phyloP scores from a whole-genome alignment of 1,284 basidiomycete genomes.

The Porogramme epimiltina region DNA sequence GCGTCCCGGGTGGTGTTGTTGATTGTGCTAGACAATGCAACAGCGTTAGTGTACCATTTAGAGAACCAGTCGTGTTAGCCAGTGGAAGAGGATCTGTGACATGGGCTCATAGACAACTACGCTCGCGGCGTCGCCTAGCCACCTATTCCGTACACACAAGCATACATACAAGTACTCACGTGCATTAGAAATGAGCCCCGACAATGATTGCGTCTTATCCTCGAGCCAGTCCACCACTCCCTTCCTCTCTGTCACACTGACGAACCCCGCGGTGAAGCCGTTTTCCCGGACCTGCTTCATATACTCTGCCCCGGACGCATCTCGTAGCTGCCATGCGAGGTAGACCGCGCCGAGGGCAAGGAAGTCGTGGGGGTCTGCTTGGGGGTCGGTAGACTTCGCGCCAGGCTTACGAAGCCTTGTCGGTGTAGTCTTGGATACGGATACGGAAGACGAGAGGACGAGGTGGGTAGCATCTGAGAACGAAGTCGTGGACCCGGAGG shows the following conservation, averaged over 20 bases:
- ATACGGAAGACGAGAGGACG: conserved; percentile 52
- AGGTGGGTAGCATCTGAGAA: conserved; percentile 61
- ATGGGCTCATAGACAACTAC: no score
- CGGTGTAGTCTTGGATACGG: conserved; percentile 67
- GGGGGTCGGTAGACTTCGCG: conserved; percentile 39
- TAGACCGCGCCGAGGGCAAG: conserved; percentile 82
- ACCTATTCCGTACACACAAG: no score
- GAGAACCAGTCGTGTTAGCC: no score
- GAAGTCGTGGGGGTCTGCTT: conserved; percentile 56
- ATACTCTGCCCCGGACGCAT: conserved; percentile 80
- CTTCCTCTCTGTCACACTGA: conserved; percentile 86
- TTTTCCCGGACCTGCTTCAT: conserved; percentile 81
- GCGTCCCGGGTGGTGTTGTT: conserved; percentile 68
- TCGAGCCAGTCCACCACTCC: conserved; percentile 83
- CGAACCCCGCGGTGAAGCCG: conserved; percentile 73
- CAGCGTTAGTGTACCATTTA: conserved; percentile 23
- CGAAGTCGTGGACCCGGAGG: conserved; percentile 18
- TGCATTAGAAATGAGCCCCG: conserved; percentile 56
- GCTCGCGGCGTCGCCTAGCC: no score
- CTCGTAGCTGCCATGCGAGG: conserved; percentile 76
- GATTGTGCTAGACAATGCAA: no score
- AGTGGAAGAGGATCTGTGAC: no score
- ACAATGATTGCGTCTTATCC: conserved; percentile 59
- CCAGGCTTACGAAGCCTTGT: conserved; percentile 75
- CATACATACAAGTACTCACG: conserved; percentile 42